These are phyloP conservation scores for Puccinellia tenuiflora DNA, from an alignment of 176 grass and related monocot species.

Conservation along the genomic window DNA sequence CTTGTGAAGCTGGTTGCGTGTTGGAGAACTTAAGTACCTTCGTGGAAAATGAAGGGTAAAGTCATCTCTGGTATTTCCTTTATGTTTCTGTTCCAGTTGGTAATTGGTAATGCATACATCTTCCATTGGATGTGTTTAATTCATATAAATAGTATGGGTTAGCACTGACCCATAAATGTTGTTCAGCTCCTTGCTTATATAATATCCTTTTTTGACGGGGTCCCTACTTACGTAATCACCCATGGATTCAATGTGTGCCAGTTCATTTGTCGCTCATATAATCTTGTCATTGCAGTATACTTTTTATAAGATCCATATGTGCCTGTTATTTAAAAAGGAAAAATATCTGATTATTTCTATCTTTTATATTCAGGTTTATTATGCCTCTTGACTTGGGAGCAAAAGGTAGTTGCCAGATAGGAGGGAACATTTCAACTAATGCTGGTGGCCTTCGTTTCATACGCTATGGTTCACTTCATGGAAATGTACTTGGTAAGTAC, in stretches of 20 bases:
- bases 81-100: not conserved
- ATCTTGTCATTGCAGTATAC: not conserved
- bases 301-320: not conserved
- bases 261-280: not conserved
- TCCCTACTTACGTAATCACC: not conserved
- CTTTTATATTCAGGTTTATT: conserved; percentile 62
- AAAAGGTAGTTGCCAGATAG: conserved; percentile 97
- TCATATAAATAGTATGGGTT: conserved; percentile 3
- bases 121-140: not conserved
- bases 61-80: not conserved
- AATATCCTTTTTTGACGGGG: not conserved
- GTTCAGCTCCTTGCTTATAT: not conserved
- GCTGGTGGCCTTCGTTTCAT: conserved; percentile 88
- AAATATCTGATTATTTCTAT: not conserved
- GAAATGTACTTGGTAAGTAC: conserved; percentile 77
- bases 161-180: not conserved
- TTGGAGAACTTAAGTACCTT: conserved; percentile 80
- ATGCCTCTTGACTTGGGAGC: conserved; percentile 97
- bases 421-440: conserved; percentile 95
- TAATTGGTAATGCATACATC: not conserved
- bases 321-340: not conserved
- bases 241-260: not conserved
- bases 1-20: conserved; percentile 89
- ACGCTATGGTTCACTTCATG: conserved; percentile 96
- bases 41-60: conserved; percentile 94